phyloP scores from a whole-genome alignment of 2,329 filamentous ascomycete genomes.

The Penicillium italicum region DNA sequence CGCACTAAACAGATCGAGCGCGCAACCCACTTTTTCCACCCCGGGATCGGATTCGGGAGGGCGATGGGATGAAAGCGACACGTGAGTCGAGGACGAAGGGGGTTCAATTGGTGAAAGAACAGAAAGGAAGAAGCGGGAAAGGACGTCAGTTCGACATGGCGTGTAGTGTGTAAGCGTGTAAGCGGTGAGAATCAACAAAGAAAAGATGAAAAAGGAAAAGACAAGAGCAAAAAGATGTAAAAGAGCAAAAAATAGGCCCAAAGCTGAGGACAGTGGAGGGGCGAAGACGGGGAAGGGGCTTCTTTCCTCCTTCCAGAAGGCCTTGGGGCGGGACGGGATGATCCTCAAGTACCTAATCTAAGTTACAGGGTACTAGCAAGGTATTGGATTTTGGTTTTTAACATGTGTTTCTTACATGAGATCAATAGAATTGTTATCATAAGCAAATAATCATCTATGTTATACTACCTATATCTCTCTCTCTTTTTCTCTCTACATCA shows the following conservation, averaged over 20 bases:
- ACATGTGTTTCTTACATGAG: neutral
- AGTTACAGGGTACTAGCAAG: neutral
- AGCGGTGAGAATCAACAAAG: conserved; percentile 3
- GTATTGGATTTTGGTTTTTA: neutral
- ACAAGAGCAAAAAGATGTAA: conserved; percentile 6
- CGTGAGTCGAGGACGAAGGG: conserved; percentile 8
- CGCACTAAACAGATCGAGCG: conserved; percentile 1
- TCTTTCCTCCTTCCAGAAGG: conserved; percentile 25
- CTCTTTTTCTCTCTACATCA: neutral
- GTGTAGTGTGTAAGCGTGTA: neutral
- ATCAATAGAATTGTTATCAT: neutral
- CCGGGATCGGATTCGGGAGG: neutral
- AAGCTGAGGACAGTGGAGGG: conserved; percentile 13
- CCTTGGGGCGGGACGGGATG: conserved; percentile 23
- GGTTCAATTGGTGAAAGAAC: conserved; percentile 5
- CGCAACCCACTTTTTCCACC: conserved; percentile 5
- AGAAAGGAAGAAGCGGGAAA: conserved; percentile 7
- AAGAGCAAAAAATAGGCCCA: conserved; percentile 3
- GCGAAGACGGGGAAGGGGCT: conserved; percentile 25
- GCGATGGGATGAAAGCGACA: neutral
- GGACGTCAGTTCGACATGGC: conserved; percentile 16
- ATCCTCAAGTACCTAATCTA: conserved; percentile 17
- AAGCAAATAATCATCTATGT: neutral
- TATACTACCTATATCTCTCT: neutral
- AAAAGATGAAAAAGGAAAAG: conserved; percentile 6